These are phyloP conservation scores for Pseudotulostoma volvatum DNA, from an alignment of 495 filamentous ascomycete genomes.

Conservation along the genomic window DNA sequence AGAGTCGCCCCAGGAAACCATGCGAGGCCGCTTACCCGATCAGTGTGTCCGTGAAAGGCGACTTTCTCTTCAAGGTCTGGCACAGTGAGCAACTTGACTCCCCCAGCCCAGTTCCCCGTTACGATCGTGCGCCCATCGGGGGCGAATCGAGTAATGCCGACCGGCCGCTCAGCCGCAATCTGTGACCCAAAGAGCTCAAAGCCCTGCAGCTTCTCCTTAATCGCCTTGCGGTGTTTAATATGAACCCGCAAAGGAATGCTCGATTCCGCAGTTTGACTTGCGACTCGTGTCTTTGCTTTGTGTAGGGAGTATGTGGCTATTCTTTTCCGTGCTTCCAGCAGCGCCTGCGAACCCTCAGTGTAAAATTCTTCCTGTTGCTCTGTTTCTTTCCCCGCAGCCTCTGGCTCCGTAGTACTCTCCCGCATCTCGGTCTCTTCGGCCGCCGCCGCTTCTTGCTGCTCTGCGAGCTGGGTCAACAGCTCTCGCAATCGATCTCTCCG, in stretches of 20 bases:
- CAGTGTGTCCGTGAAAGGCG: conserved; percentile 64
- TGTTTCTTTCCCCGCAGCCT: conserved; percentile 37
- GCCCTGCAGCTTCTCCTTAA: conserved; percentile 66
- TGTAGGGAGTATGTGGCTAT: conserved; percentile 82
- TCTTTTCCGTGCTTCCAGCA: conserved; percentile 59
- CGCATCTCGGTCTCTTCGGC: conserved; percentile 50
- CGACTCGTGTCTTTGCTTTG: conserved; percentile 58
- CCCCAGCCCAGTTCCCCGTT: conserved; percentile 80
- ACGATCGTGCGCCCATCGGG: conserved; percentile 73
- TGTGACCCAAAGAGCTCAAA: conserved; percentile 90
- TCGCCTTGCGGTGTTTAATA: conserved; percentile 71
- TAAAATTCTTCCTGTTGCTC: conserved; percentile 95
- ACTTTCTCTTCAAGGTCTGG: conserved; percentile 64
- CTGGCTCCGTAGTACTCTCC: conserved; percentile 25
- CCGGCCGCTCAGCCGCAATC: conserved; percentile 74
- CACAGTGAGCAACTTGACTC: conserved; percentile 68
- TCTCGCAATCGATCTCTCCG: conserved; percentile 75
- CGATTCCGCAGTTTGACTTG: conserved; percentile 60
- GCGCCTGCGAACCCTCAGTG: conserved; percentile 56
- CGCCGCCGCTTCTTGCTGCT: conserved; percentile 41
- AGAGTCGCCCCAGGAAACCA: conserved; percentile 83
- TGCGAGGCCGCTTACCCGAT: conserved; percentile 72
- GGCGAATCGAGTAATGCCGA: conserved; percentile 80
- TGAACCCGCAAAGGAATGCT: conserved; percentile 74
- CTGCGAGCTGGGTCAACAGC: conserved; percentile 57